A percentile compares a stretch with the other conserved stretches of the same genome.
Conservation (phyloP, 1,139 yeast species). For the Suhomyces chickasaworum region DNA sequence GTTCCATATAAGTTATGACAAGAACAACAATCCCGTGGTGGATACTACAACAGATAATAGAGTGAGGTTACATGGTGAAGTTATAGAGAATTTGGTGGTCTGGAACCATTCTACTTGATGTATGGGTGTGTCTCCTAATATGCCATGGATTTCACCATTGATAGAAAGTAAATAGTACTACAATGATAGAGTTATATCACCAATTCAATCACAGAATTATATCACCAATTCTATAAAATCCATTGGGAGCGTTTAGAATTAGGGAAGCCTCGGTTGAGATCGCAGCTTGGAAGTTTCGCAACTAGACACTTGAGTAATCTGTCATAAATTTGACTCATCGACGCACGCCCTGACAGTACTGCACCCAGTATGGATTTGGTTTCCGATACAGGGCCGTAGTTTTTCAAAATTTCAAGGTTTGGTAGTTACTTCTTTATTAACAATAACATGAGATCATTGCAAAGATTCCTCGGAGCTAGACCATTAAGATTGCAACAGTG, state of each 20-base stretch:
- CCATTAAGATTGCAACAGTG: conserved; percentile 6
- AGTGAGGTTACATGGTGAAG: conserved; percentile 35
- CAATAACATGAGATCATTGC: conserved; percentile 7
- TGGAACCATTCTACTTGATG: conserved; percentile 18
- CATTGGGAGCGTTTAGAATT: too few species aligned
- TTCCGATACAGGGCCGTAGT: conserved; percentile 5
- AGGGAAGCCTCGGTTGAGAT: background rate
- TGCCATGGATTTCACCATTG: too few species aligned
- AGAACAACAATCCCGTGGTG: conserved; percentile 17
- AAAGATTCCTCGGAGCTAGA: conserved; percentile 7
- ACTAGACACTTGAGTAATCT: background rate
- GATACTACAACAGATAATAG: conserved; percentile 30
- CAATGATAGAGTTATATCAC: too few species aligned
- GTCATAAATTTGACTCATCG: conserved; percentile 2
- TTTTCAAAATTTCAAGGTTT: background rate
- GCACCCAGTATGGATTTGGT: too few species aligned
- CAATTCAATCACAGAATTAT: too few species aligned
- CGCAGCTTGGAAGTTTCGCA: too few species aligned
- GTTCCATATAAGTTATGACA: conserved; percentile 18
- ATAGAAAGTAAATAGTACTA: too few species aligned
- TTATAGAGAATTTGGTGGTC: conserved; percentile 39
- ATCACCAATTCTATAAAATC: too few species aligned
- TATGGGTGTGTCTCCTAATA: background rate
- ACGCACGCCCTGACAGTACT: background rate
- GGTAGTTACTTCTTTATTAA: background rate